Conservation (phyloP, 495 filamentous ascomycete genomes). For the Tuber magnatum region DNA sequence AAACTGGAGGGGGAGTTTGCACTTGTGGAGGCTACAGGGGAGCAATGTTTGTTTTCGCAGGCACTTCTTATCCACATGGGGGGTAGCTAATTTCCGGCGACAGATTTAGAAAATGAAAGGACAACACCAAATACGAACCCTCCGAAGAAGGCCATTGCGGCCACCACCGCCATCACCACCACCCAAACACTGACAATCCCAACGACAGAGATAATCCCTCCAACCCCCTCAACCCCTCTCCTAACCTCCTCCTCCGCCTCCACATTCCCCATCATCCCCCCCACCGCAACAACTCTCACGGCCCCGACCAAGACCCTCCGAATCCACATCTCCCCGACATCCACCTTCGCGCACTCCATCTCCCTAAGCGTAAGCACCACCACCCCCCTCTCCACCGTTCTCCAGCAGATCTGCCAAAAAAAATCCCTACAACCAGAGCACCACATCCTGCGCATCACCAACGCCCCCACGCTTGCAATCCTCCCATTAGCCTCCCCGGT, state of each 20-base stretch:
- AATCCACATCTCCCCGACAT: constrained; percentile 71
- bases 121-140: constrained; percentile 62
- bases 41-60: constrained; percentile 46
- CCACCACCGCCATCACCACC: constrained; percentile 43
- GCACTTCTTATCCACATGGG: not conserved
- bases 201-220: constrained; percentile 43
- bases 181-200: constrained; percentile 44
- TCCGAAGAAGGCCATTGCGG: constrained; percentile 33
- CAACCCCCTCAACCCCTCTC: constrained; percentile 37
- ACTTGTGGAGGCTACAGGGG: constrained; percentile 68
- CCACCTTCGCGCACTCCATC: constrained; percentile 54
- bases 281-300: constrained; percentile 30
- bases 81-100: not conserved
- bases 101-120: constrained; percentile 65
- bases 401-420: constrained; percentile 82
- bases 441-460: constrained; percentile 78
- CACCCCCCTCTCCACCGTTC: constrained; percentile 86
- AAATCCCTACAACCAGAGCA: constrained; percentile 82
- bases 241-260: constrained; percentile 44
- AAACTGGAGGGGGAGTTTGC: constrained; percentile 90
- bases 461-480: constrained; percentile 70
- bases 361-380: constrained; percentile 81
- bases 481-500: constrained; percentile 75
- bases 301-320: constrained; percentile 80
- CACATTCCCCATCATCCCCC: constrained; percentile 36